Evolutionary conservation across 1,284 basidiomycete genomes (phyloP).

Genomic region (Trichosporon faecale): DNA sequence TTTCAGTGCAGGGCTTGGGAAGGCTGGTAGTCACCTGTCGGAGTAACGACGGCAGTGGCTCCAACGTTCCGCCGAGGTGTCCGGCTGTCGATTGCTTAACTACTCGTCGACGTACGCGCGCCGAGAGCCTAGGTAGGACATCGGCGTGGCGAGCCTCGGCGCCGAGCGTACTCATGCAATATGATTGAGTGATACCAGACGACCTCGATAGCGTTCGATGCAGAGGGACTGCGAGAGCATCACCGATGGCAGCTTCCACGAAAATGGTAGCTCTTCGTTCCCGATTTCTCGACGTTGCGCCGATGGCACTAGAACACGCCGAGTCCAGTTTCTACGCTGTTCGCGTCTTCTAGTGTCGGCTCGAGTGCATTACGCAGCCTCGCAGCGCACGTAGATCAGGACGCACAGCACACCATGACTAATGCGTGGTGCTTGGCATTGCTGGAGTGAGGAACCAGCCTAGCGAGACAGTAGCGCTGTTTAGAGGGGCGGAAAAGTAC

Average conservation of each 20-base stretch:
- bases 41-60: background rate
- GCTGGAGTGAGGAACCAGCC: background rate
- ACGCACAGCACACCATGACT: background rate
- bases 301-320: background rate
- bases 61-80: background rate
- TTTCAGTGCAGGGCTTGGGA: background rate
- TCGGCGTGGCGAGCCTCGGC: background rate
- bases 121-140: background rate
- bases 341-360: background rate
- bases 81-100: background rate
- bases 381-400: background rate
- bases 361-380: background rate
- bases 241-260: background rate
- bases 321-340: background rate
- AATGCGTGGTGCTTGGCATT: background rate
- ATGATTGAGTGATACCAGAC: no score
- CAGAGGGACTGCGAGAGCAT: background rate
- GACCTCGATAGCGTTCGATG: background rate
- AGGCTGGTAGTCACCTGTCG: background rate
- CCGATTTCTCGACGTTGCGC: background rate
- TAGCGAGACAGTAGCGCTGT: background rate
- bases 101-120: background rate
- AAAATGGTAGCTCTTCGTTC: background rate
- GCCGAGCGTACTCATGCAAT: background rate
- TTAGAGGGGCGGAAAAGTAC: background rate